Base-by-base conservation (phyloP, 2,329 filamentous ascomycete species). In the Colletotrichum coccodes region DNA sequence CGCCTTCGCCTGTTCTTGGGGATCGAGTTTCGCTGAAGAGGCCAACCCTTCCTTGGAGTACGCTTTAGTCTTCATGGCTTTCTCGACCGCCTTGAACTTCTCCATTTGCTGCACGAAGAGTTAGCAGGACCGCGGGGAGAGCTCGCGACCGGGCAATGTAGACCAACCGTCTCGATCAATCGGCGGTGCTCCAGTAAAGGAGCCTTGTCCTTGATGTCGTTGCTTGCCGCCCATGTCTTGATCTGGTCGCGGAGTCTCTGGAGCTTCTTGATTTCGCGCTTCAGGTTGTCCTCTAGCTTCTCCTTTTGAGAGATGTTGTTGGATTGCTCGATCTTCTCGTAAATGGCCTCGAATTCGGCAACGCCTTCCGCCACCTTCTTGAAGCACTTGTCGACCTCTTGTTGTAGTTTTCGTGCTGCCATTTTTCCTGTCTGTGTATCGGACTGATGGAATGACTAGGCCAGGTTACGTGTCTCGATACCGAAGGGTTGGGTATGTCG, bases 11-110 rank as follows among this genome's bases (percentile, higher is more conserved):
- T 97, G 94, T 80, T 98, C 96, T 79, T 95, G 97, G n/a, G 96
- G 96, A 83, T 99, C 96, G 72, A 98, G 88, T 81, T 97, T 97
- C 58, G 94, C 91, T 30, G 94, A 94, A 60, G 95, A 93, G 72
- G 94, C 96, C 72, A 99, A 84, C 50, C 96, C 96, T 82, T 98
- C 96, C 86, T 99, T 98, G 71, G 96, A 98, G 83, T 97, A 99
- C 70, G 96, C 96, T 82, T 99, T 99, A 65, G 96, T 99, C 87
- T 99, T 99, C 96, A 99, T 98, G 77, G 97, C 96, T 86, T 99
- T 99, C 82, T 99, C 96, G 60, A 99, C 96, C n/a, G 95, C 95
- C 85, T 99, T 99, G 89, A 99, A 99, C 77, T 94, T 94, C 84
- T 99, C 96, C 96, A 99, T 99, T 93, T 95, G 92, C 94, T 96